Percentiles rank a stretch among this genome's conserved stretches.
phyloP scores from a whole-genome alignment of 2,329 filamentous ascomycete genomes.

The Cercospora sp. region DNA sequence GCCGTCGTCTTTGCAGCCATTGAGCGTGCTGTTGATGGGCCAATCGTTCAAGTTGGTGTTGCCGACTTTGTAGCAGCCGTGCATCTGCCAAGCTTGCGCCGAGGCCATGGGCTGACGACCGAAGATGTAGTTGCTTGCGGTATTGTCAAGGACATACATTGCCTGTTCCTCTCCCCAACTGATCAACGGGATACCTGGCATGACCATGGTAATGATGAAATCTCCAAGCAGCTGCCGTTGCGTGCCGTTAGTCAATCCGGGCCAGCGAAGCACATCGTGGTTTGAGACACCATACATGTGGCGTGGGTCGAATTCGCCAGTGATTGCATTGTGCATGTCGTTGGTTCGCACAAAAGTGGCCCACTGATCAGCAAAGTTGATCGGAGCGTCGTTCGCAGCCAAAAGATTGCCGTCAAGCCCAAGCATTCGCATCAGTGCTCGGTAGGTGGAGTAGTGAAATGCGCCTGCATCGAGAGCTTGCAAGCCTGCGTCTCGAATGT shows the following conservation, averaged over 20 bases:
- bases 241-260: conserved; percentile 57
- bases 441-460: conserved; percentile 66
- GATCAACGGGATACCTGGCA: conserved; percentile 62
- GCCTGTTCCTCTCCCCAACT: conserved; percentile 67
- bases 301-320: conserved; percentile 61
- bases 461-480: conserved; percentile 60
- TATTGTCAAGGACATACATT: conserved; percentile 64
- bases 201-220: conserved; percentile 59
- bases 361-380: conserved; percentile 58
- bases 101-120: conserved; percentile 64
- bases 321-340: conserved; percentile 61
- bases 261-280: conserved; percentile 67
- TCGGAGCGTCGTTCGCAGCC: conserved; percentile 55
- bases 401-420: conserved; percentile 60
- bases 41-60: conserved; percentile 60
- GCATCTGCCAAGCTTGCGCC: conserved; percentile 62
- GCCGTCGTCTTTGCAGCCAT: conserved; percentile 58
- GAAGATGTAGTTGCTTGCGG: conserved; percentile 64
- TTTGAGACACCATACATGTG: conserved; percentile 66
- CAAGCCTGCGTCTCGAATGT: conserved; percentile 54
- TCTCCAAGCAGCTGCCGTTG: conserved; percentile 58
- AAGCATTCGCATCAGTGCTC: conserved; percentile 61
- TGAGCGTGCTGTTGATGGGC: conserved; percentile 55
- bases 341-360: conserved; percentile 58
- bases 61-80: conserved; percentile 62